Evolutionary conservation across 257 asterid species (phyloP), one percentile per base, ranked within the genome.

Genomic region (Eucommia ulmoides): DNA sequence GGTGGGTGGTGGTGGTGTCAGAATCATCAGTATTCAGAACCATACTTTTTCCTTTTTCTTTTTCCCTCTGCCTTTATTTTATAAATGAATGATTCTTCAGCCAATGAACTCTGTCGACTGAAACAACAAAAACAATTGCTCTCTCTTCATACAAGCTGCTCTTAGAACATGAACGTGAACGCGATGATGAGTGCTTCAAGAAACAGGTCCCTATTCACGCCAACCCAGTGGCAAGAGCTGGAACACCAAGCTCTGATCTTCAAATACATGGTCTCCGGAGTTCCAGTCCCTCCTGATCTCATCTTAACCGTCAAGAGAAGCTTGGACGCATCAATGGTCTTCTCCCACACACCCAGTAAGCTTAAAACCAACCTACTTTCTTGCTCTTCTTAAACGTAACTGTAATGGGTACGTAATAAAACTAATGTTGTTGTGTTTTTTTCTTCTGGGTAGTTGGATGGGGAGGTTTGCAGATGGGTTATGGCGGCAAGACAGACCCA

Each of bases 161-260:
- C 38, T 26, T 26, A 26, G 38, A 12, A 26, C 6, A 26, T 4
- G 12, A 26, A 26, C 6, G 12, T 4, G 12, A 12, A 26, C 6
- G 38, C 6, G 12, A 26, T 26, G 38, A 26, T 26, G 38, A 26
- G 38, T 26, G 38, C 38, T n/a, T n/a, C n/a, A 26, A 26, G 38
- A 26, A 26, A 26, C 21, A 47, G 51, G 24, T 29, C 48, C 22
- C 59, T 54, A 2, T 60, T 60, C 49, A 60, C 65, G 17, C 58
- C 47, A 21, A 15, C 45, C 25, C 65, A 60, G 24, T 60, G 65
- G 65, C 65, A 52, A 23, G 65, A 60, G n/a, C 56, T 60, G 26
- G 54, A 60, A 50, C 65, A 60, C 51, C 65, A 60, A 45, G 65
- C 65, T n/a, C 45, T 60, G 22, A 60, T 60, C n/a, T 60, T 51